These are phyloP conservation scores for Oryza longistaminata DNA, from an alignment of 176 grass and related monocot species.

Conservation along the genomic window DNA sequence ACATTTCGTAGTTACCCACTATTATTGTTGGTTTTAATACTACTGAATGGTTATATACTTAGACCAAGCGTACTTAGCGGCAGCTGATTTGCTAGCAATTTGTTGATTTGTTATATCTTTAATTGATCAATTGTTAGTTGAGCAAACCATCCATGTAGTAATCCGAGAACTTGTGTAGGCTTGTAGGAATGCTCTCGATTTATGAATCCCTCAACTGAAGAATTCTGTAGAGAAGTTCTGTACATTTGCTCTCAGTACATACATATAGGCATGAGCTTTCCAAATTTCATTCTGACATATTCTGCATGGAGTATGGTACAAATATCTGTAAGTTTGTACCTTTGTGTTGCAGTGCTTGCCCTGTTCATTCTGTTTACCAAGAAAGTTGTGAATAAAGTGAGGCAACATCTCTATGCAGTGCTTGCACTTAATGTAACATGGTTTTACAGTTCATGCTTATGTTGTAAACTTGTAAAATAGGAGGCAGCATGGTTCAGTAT, in stretches of 20 bases:
- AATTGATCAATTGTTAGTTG: background rate
- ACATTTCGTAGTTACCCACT: background rate
- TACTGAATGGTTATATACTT: background rate
- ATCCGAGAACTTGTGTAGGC: background rate
- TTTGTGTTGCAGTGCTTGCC: background rate
- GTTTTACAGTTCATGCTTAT: background rate
- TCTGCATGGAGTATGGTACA: background rate
- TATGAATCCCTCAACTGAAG: background rate
- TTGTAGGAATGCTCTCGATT: background rate
- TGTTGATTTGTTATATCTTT: constrained; percentile 2
- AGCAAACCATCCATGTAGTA: background rate
- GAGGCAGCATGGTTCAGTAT: background rate
- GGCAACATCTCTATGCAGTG: background rate
- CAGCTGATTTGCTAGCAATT: constrained; percentile 1
- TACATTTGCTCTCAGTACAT: background rate
- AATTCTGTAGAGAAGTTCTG: background rate
- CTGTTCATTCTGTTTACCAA: background rate
- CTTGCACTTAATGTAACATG: background rate
- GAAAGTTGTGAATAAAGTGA: constrained; percentile 21
- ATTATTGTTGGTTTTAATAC: background rate
- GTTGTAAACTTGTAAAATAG: constrained; percentile 27
- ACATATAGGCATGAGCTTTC: background rate
- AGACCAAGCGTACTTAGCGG: background rate
- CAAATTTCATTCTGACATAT: background rate
- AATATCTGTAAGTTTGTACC: background rate